phyloP scores from a whole-genome alignment of 495 filamentous ascomycete genomes.

The Hyaloscypha bicolor region DNA sequence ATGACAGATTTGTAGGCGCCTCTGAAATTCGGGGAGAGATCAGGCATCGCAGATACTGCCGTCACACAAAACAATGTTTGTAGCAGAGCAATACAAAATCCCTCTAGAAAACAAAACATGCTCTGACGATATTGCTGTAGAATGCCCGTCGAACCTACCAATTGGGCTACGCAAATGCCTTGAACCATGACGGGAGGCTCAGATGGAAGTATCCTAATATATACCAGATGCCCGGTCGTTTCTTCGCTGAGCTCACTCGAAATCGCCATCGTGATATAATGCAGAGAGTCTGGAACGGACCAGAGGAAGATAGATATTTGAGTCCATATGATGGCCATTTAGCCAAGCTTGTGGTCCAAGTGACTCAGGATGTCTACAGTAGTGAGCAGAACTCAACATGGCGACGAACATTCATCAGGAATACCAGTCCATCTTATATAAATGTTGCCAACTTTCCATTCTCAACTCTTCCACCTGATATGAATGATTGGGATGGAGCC shows the following conservation, averaged over 20 bases:
- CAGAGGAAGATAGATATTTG: constrained; percentile 22
- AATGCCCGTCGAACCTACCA: background rate
- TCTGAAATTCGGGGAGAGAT: constrained; percentile 1
- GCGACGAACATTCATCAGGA: constrained; percentile 28
- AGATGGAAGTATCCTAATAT: constrained; percentile 12
- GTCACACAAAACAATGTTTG: background rate
- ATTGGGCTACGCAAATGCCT: background rate
- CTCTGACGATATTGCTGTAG: constrained; percentile 3
- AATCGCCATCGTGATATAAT: constrained; percentile 25
- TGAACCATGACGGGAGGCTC: background rate
- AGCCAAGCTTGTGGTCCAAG: constrained; percentile 24
- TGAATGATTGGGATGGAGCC: background rate
- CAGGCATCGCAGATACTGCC: constrained; percentile 2
- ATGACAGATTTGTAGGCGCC: constrained; percentile 1
- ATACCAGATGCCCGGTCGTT: background rate
- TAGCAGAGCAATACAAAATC: background rate
- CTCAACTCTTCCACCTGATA: background rate
- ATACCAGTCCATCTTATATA: constrained; percentile 21
- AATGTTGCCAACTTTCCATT: constrained; percentile 4
- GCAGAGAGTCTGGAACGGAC: constrained; percentile 19
- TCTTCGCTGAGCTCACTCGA: background rate
- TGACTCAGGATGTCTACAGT: constrained; percentile 28
- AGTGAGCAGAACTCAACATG: constrained; percentile 15
- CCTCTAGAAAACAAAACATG: background rate
- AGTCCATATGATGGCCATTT: constrained; percentile 26